Base-by-base conservation (phyloP, 257 asterid genomes). In the Petunia secreta region DNA sequence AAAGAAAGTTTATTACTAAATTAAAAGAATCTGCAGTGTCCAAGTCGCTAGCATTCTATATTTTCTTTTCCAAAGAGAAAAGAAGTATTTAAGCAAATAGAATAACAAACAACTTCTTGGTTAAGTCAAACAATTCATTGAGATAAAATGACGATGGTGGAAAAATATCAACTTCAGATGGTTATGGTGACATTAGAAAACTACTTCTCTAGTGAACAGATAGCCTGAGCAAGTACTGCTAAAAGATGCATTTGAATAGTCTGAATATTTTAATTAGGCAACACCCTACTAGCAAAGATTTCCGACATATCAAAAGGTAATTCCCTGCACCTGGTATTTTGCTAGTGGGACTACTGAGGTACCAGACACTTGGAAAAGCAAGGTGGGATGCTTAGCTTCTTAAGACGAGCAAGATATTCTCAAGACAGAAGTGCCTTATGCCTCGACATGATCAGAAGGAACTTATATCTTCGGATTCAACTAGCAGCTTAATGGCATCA, bases 351-450 rank as follows among this genome's bases (percentile, higher is more conserved):
- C 59, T 46, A 46, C 46, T 25, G 62, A 46, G 77, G 25, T 69
- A 69, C 39, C 60, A 71, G 44, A 50, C 78, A 43, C 78, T 48
- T 34, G 41, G 62, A 11, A 73, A 73, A 13, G 78, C 46, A 73
- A 73, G 78, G 44, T 36, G 13, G 16, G 43, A 48, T 25, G 48
- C 77, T 25, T 25, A 1, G 0, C 25, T 71, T 71, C 43, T 48
- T 48, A 25, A 16, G 60, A 71, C 25, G 43, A 71, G 57, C 44
- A 48, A 48, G 60, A 25, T 73, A 50, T 36, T 36, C 78, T 4
- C 36, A 50, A 25, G 46, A 50, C 43, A 71, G 57, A 34, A 50
- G 2, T 34, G 78, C 40, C 11, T 50, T 73, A 50, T 50, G 78
- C 78, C 62, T 34, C 1, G 34, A 34, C 13, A 50, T 15, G 34